Conservation (phyloP, 1,139 yeast genomes). For the Yamadazyma diddensiae region DNA sequence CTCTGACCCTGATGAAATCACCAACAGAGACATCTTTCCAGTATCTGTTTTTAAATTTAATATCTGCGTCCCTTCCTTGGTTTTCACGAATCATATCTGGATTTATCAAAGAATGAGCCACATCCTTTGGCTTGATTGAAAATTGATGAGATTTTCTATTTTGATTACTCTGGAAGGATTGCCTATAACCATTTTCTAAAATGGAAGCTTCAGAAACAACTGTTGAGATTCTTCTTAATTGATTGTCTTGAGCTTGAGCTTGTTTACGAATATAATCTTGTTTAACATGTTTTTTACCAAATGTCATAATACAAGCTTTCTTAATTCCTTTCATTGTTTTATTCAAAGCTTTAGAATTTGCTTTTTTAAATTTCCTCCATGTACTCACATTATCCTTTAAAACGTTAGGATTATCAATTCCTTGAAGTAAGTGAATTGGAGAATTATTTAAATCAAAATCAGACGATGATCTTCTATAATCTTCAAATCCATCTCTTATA, state of each 20-base stretch:
- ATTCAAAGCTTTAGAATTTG: constrained; percentile 25
- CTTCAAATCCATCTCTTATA: constrained; percentile 90
- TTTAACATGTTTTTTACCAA: constrained; percentile 29
- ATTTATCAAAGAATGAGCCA: constrained; percentile 29
- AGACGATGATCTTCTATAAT: constrained; percentile 74
- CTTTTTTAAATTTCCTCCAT: constrained; percentile 70
- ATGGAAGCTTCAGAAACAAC: constrained; percentile 30
- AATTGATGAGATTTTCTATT: constrained; percentile 14
- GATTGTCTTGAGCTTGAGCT: constrained; percentile 25
- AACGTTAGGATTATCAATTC: constrained; percentile 75
- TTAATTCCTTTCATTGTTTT: constrained; percentile 19
- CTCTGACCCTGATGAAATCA: constrained; percentile 77
- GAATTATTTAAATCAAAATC: constrained; percentile 89
- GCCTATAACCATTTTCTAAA: constrained; percentile 8
- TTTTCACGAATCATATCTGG: constrained; percentile 21
- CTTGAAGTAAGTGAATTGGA: constrained; percentile 70
- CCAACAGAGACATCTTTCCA: constrained; percentile 95
- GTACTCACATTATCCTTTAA: constrained; percentile 58
- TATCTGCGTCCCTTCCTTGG: constrained; percentile 13
- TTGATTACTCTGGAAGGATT: constrained; percentile 11
- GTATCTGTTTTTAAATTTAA: constrained; percentile 56
- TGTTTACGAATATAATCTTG: constrained; percentile 26
- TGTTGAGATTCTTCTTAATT: constrained; percentile 39
- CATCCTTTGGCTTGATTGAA: constrained; percentile 17
- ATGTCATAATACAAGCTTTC: constrained; percentile 22